Base-by-base conservation (phyloP, 257 asterid species). In the Capsicum rhomboideum region DNA sequence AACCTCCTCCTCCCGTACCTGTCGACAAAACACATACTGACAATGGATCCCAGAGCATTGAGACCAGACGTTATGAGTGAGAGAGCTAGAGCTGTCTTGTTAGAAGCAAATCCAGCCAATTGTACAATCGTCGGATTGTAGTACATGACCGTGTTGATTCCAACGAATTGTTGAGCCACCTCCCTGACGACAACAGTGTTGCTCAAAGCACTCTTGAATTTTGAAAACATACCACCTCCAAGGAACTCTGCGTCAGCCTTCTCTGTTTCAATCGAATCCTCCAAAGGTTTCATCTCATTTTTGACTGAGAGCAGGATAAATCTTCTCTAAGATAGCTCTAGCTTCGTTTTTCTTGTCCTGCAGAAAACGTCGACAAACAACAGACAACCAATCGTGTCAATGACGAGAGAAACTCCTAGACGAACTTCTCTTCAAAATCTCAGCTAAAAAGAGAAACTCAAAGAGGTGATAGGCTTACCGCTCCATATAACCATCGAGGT, bases 101-200 rank as follows among this genome's bases (percentile, higher is more conserved):
- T 94, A 3, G 98, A 92, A 49, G 97, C 97, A 58, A 90, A 91
- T 31, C 98, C 98, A 0, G 98, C 98, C 0, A 90, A 86, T 82
- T 94, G 97, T 18, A 94, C 92, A 9, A 94, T 94, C 2, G 97
- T 91, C 17, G 98, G 98, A 79, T 97, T 94, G 23, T 94, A 94
- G 87, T 94, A 94, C 97, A 94, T 94, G 59, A 94, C 98, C 0
- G 98, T 94, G 91, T 94, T 94, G 66, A 94, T 94, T 66, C 97
- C 97, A 7, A 93, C 97, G 55, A 94, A 93, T 67, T 94, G 98
- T 53, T 92, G 98, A 59, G 94, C 97, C 13, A 95, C 93, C 87
- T 95, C 97, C 98, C 80, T 97, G 84, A 1, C 97, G 97, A 93
- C 92, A 10, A 92, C 92, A 0, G 46, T 82, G 67, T 92, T 92